phyloP scores from a whole-genome alignment of 768 basidiomycete genomes.

The Suillus subaureus region DNA sequence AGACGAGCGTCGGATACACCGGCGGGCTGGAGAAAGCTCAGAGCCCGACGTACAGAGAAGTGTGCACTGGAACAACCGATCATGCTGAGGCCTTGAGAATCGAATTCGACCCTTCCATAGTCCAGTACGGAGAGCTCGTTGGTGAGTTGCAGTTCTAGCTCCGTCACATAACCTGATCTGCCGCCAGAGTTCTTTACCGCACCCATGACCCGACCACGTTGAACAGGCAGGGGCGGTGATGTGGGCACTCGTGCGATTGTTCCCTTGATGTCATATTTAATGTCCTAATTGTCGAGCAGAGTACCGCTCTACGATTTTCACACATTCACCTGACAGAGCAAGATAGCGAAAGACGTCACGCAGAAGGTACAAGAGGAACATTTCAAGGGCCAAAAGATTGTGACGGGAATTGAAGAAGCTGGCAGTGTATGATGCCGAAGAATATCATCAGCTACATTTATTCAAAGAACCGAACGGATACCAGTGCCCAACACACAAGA shows the following conservation, averaged over 20 bases:
- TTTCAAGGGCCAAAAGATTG: slow-evolving; percentile 75
- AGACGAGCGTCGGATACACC: slow-evolving; percentile 78
- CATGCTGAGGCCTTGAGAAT: slow-evolving; percentile 90
- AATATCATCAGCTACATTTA: slow-evolving; percentile 83
- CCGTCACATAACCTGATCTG: background rate
- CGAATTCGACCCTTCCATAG: slow-evolving; percentile 78
- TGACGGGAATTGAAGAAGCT: slow-evolving; percentile 71
- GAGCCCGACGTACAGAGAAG: slow-evolving; percentile 69
- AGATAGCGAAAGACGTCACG: slow-evolving; percentile 75
- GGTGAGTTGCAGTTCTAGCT: slow-evolving; percentile 48
- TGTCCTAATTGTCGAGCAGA: slow-evolving; percentile 45
- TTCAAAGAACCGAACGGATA: slow-evolving; percentile 85
- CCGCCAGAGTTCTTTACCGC: slow-evolving; percentile 87
- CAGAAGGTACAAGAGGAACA: slow-evolving; percentile 83
- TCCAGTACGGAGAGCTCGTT: slow-evolving; percentile 85
- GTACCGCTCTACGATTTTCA: slow-evolving; percentile 94
- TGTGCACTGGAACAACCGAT: slow-evolving; percentile 79
- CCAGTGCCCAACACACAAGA: slow-evolving; percentile 85
- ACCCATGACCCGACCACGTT: slow-evolving; percentile 90
- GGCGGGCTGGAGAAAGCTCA: slow-evolving; percentile 59
- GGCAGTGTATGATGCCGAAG: slow-evolving; percentile 80
- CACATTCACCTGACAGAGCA: slow-evolving; percentile 66
- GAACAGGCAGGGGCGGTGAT: slow-evolving; percentile 79
- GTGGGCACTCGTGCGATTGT: slow-evolving; percentile 68
- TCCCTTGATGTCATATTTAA: background rate